Percentiles rank a stretch among this genome's conserved stretches.
phyloP scores from a whole-genome alignment of 2,329 filamentous ascomycete species.

The Hypoxylon rubiginosum region DNA sequence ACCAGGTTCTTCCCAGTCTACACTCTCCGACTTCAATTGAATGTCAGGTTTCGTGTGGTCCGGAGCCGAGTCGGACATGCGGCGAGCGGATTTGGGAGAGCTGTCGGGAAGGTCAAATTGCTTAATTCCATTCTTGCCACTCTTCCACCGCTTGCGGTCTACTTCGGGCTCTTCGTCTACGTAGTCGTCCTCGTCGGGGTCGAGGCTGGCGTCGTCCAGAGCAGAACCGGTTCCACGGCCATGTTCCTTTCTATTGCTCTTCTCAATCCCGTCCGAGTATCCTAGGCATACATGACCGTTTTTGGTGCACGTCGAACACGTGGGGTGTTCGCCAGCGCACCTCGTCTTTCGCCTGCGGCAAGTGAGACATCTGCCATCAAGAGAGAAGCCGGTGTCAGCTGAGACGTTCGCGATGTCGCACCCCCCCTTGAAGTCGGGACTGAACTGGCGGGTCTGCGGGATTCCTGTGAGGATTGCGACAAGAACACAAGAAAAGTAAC shows the following conservation, averaged over 20 bases:
- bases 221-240: slow-evolving; percentile 26
- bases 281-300: slow-evolving; percentile 78
- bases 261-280: slow-evolving; percentile 69
- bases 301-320: slow-evolving; percentile 79
- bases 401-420: slow-evolving; percentile 34
- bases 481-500: slow-evolving; percentile 14
- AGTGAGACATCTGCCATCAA: slow-evolving; percentile 70
- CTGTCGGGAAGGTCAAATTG: slow-evolving; percentile 47
- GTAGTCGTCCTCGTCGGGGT: slow-evolving; percentile 56
- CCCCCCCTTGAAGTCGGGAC: slow-evolving; percentile 29
- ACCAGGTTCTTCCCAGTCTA: slow-evolving; percentile 50
- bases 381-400: slow-evolving; percentile 39
- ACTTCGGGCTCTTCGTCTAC: slow-evolving; percentile 51
- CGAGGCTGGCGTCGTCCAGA: slow-evolving; percentile 46
- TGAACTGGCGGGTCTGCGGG: slow-evolving; percentile 34
- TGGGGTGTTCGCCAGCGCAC: slow-evolving; percentile 79
- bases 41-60: slow-evolving; percentile 43
- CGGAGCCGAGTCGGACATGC: slow-evolving; percentile 45
- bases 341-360: slow-evolving; percentile 83
- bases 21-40: slow-evolving; percentile 49
- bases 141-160: slow-evolving; percentile 51
- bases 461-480: slow-evolving; percentile 40
- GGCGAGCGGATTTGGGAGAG: slow-evolving; percentile 39
- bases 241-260: slow-evolving; percentile 54
- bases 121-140: slow-evolving; percentile 43